A percentile compares a stretch with the other conserved stretches of the same genome.
These are phyloP conservation scores for Cadophora sp. DNA, from an alignment of 2,329 filamentous ascomycete genomes.

Conservation along the genomic window DNA sequence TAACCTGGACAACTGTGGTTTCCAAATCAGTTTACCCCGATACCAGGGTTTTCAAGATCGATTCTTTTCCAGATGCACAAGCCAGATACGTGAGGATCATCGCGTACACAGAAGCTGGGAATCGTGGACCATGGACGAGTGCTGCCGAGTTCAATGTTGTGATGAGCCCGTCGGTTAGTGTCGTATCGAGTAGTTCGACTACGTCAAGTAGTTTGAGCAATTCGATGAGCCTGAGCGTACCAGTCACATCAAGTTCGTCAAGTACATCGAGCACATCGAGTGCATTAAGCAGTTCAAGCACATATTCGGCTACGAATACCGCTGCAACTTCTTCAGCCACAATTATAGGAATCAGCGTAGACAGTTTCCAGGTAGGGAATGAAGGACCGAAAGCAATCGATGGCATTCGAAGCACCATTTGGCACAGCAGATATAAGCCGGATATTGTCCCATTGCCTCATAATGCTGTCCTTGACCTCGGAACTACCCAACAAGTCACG, in stretches of 20 bases:
- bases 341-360: neutral
- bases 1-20: neutral
- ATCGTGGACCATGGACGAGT: constrained; percentile 2
- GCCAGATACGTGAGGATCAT: neutral
- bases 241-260: neutral
- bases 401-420: neutral
- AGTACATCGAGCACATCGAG: neutral
- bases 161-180: neutral
- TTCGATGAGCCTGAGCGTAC: neutral
- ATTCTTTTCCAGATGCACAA: neutral
- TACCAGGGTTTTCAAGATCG: neutral
- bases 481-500: neutral
- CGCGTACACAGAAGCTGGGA: constrained; percentile 1
- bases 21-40: neutral
- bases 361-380: neutral
- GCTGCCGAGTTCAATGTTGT: neutral
- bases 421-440: neutral
- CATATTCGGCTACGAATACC: neutral
- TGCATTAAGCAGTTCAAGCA: neutral
- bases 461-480: neutral
- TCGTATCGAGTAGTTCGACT: neutral
- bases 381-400: neutral
- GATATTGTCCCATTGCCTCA: neutral
- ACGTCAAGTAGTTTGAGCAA: neutral
- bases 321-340: neutral